Base-by-base conservation (phyloP, 495 filamentous ascomycete species). In the Aspergillus funiculosus region DNA sequence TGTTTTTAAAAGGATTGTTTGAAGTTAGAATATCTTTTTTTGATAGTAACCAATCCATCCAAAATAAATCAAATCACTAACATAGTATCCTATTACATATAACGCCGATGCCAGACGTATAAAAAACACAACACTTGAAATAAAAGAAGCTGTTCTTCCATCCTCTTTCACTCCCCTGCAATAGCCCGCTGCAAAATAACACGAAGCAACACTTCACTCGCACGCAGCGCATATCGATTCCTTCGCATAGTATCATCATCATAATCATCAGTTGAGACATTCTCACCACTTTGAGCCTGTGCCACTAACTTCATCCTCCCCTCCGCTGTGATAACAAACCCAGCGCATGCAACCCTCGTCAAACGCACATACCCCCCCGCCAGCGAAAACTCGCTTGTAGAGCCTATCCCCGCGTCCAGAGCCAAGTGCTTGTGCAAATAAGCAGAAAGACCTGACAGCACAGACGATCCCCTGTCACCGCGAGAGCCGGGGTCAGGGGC, bases 231-330 rank as follows among this genome's bases (percentile, higher is more conserved):
- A 1, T 29, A 18, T 21, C 19, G 17, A 17, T 34, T 25, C 29
- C 28, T 24, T 21, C n/a, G n/a, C n/a, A n/a, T n/a, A n/a, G 42
- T 38, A 25, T 31, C 48, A 18, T 51, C 36, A 27, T 57, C 53
- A 35, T 27, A 53, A 11, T 58, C 55, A 19, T 45, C 55, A 22
- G 49, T 60, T 19, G 46, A 51, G 1, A 36, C 43, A 39, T 20
- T 21, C 13, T 34, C 29, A 4, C 2, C 18, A 5, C n/a, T 13
- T 13, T 18, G 10, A 21, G 26, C 20, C 15, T 32, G 14, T 10
- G 58, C 62, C 58, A 72, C 64, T 13, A 80, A 41, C 60, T 81
- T 81, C 43, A 77, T 53, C 44, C 64, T 73, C 8, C 77, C 69
- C 6, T 79, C 77, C 5, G 50, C 58, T 4, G 72, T 74, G 15